Percentiles rank a stretch among this genome's conserved stretches.
phyloP scores from a whole-genome alignment of 1,284 basidiomycete genomes.

The Vanrija sp. region DNA sequence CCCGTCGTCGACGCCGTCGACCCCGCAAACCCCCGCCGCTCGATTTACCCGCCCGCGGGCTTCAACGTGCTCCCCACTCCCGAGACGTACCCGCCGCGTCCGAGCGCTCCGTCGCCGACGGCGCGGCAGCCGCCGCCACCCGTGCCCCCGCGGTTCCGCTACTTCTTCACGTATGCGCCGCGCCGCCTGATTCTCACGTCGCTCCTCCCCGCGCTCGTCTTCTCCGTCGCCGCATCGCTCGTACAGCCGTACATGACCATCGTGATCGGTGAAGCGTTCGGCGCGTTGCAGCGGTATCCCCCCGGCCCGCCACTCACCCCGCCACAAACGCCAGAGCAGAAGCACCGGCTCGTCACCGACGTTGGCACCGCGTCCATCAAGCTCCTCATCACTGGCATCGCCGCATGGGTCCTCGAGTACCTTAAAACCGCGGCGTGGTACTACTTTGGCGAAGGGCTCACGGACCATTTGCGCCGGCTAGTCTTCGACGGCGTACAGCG shows the following conservation, averaged over 20 bases:
- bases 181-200: slow-evolving; percentile 54
- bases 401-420: slow-evolving; percentile 68
- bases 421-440: slow-evolving; percentile 79
- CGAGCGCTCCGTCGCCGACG: too few species aligned
- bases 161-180: slow-evolving; percentile 65
- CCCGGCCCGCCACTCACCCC: slow-evolving; percentile 11
- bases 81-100: background rate
- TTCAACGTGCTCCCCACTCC: background rate
- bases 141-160: slow-evolving; percentile 55
- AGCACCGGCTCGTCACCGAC: slow-evolving; percentile 57
- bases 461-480: slow-evolving; percentile 61
- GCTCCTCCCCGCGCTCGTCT: slow-evolving; percentile 68
- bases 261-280: slow-evolving; percentile 80
- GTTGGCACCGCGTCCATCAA: slow-evolving; percentile 62
- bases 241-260: slow-evolving; percentile 91
- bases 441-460: slow-evolving; percentile 76
- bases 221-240: slow-evolving; percentile 67
- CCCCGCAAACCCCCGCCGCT: slow-evolving; percentile 11
- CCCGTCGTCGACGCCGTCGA: background rate
- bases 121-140: slow-evolving; percentile 13
- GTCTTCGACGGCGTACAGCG: slow-evolving; percentile 67
- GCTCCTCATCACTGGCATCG: slow-evolving; percentile 67
- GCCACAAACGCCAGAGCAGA: slow-evolving; percentile 49
- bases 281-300: slow-evolving; percentile 64
- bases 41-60: slow-evolving; percentile 19